These are phyloP conservation scores for Dioscorea dumetorum DNA, from an alignment of 106 monocot genomes.

Conservation along the genomic window DNA sequence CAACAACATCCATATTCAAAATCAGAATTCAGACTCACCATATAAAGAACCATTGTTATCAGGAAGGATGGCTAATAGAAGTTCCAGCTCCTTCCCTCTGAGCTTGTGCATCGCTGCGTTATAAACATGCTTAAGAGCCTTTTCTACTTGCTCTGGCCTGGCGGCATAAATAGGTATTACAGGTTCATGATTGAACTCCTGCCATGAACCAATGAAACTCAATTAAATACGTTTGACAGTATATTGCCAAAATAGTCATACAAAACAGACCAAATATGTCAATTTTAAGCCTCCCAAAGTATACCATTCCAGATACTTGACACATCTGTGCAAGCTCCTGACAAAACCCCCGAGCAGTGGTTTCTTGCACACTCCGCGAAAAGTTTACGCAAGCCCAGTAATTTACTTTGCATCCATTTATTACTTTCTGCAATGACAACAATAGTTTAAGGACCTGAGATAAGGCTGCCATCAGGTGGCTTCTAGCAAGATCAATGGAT, in stretches of 20 bases:
- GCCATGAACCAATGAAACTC: not conserved
- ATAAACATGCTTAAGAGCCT: conserved; percentile 75
- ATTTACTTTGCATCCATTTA: conserved; percentile 74
- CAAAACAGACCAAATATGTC: too few relatives aligned
- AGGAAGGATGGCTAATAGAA: conserved; percentile 79
- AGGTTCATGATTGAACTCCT: conserved; percentile 75
- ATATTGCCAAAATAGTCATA: too few relatives aligned
- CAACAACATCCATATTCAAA: too few relatives aligned
- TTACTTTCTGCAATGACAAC: conserved; percentile 62
- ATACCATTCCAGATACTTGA: conserved; percentile 89
- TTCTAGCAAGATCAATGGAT: too few relatives aligned
- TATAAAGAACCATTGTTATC: conserved; percentile 91
- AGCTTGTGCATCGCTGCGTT: conserved; percentile 61
- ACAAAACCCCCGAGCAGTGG: conserved; percentile 69
- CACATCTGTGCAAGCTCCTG: conserved; percentile 84
- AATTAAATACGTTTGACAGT: not conserved
- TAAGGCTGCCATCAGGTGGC: too few relatives aligned
- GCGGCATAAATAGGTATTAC: conserved; percentile 66
- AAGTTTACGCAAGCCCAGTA: conserved; percentile 94
- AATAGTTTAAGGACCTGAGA: too few relatives aligned
- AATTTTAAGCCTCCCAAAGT: too few relatives aligned
- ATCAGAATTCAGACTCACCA: conserved; percentile 24
- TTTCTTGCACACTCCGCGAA: conserved; percentile 71
- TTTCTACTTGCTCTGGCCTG: conserved; percentile 81
- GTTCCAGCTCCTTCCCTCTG: conserved; percentile 83